phyloP scores from a whole-genome alignment of 768 basidiomycete genomes.

The Cystofilobasidium ferigula region DNA sequence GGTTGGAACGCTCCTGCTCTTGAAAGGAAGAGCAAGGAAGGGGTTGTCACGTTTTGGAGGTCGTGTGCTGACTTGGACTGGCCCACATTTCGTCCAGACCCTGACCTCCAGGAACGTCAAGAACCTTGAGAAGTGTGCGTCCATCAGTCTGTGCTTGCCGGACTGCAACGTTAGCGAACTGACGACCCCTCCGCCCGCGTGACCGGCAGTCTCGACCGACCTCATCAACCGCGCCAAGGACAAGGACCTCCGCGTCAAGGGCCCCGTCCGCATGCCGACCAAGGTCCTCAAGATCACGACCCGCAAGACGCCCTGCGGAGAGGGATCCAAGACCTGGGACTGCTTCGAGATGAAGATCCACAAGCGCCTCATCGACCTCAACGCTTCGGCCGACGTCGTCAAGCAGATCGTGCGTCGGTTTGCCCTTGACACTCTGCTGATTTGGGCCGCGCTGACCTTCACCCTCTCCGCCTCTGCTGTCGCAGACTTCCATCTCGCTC shows the following conservation, averaged over 20 bases:
- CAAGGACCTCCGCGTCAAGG: slow-evolving; percentile 98
- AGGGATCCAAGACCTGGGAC: slow-evolving; percentile 99
- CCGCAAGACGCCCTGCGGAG: slow-evolving; percentile 99
- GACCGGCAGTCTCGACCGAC: slow-evolving; percentile 71
- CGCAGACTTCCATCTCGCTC: slow-evolving; percentile 90
- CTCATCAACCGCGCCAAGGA: slow-evolving; percentile 98
- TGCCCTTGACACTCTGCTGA: neutral
- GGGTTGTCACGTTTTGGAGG: no score
- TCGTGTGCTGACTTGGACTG: no score
- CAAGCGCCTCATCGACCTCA: slow-evolving; percentile 98
- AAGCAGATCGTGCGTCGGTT: slow-evolving; percentile 86
- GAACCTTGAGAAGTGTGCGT: slow-evolving; percentile 94
- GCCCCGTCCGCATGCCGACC: slow-evolving; percentile 96
- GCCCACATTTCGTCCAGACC: slow-evolving; percentile 41
- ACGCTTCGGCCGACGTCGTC: slow-evolving; percentile 97
- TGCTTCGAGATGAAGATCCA: slow-evolving; percentile 98
- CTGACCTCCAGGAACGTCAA: slow-evolving; percentile 94
- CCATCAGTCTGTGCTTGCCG: neutral
- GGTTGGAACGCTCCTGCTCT: neutral
- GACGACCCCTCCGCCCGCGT: neutral
- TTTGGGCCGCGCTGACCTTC: neutral
- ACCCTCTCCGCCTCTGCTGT: neutral
- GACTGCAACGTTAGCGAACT: neutral
- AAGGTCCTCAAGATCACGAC: slow-evolving; percentile 99
- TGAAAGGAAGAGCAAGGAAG: neutral